phyloP scores from a whole-genome alignment of 352 stramenopile genomes.

The Pythium rishiriense region DNA sequence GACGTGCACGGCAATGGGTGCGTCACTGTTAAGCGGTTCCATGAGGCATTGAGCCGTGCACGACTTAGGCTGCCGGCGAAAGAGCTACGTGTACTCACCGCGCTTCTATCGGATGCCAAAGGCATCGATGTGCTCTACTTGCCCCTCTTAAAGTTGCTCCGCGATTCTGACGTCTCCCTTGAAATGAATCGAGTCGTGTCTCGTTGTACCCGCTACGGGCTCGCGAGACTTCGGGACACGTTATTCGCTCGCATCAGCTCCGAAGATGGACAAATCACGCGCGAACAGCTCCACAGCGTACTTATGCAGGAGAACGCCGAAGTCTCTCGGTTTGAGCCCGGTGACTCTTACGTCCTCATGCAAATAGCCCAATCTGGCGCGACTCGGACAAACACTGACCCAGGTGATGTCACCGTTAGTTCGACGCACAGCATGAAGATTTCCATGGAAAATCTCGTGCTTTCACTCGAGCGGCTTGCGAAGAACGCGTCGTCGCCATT shows the following conservation, averaged over 20 bases:
- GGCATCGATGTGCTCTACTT: conserved; percentile 54
- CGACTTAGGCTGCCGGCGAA: conserved; percentile 37
- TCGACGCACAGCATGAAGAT: conserved; percentile 13
- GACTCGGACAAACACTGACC: not conserved
- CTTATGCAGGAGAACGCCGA: conserved; percentile 39
- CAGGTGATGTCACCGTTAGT: not conserved
- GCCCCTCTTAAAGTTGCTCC: conserved; percentile 41
- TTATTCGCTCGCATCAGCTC: conserved; percentile 37
- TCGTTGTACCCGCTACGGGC: conserved; percentile 41
- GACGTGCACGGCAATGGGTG: conserved; percentile 46
- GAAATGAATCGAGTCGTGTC: conserved; percentile 29
- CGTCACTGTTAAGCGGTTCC: conserved; percentile 50
- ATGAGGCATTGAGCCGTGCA: conserved; percentile 38
- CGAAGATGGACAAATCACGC: conserved; percentile 40
- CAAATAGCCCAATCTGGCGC: conserved; percentile 19
- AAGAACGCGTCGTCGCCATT: not conserved
- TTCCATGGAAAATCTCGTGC: conserved; percentile 37
- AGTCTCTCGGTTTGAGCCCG: conserved; percentile 32
- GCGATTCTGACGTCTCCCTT: conserved; percentile 28
- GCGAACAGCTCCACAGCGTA: conserved; percentile 42
- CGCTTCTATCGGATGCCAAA: conserved; percentile 47
- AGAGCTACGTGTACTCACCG: conserved; percentile 46
- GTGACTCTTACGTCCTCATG: conserved; percentile 42
- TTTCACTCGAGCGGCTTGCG: conserved; percentile 33
- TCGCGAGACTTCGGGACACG: conserved; percentile 41